A percentile compares a stretch with the other conserved stretches of the same genome.
phyloP scores from a whole-genome alignment of 2,329 filamentous ascomycete genomes.

The Colletotrichum siamense region DNA sequence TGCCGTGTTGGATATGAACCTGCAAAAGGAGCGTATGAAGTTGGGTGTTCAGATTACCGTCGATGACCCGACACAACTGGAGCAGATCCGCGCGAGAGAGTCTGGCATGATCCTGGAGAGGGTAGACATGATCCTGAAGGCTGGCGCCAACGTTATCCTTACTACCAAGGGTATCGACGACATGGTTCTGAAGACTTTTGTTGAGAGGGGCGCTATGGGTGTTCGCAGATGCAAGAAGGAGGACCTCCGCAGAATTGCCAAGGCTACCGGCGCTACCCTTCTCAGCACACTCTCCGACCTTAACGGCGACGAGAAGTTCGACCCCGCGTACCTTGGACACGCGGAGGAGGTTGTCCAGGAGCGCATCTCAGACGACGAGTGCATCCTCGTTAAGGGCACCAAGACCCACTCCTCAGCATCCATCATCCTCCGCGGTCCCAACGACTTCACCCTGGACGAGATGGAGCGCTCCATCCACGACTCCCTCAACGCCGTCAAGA shows the following conservation, averaged over 20 bases:
- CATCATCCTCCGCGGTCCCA: slow-evolving; percentile 92
- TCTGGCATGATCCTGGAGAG: slow-evolving; percentile 91
- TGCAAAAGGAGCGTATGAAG: slow-evolving; percentile 99
- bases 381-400: slow-evolving; percentile 94
- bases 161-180: slow-evolving; percentile 99
- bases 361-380: slow-evolving; percentile 98
- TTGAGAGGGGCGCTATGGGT: slow-evolving; percentile 95
- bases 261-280: slow-evolving; percentile 91
- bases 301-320: slow-evolving; percentile 97
- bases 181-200: slow-evolving; percentile 89
- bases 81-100: slow-evolving; percentile 95
- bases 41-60: slow-evolving; percentile 97
- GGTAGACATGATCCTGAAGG: slow-evolving; percentile 97
- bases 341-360: slow-evolving; percentile 98
- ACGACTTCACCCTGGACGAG: slow-evolving; percentile 96
- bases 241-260: slow-evolving; percentile 93
- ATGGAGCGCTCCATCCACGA: slow-evolving; percentile 99
- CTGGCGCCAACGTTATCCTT: slow-evolving; percentile 93
- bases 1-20: slow-evolving; percentile 94
- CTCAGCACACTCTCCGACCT: slow-evolving; percentile 93
- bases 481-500: slow-evolving; percentile 94
- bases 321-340: slow-evolving; percentile 84
- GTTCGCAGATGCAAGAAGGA: slow-evolving; percentile 98
- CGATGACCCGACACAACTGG: slow-evolving; percentile 94
- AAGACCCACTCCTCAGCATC: slow-evolving; percentile 94